These are phyloP conservation scores for Pistacia atlantica DNA, from an alignment of 345 rosid genomes.

Conservation along the genomic window DNA sequence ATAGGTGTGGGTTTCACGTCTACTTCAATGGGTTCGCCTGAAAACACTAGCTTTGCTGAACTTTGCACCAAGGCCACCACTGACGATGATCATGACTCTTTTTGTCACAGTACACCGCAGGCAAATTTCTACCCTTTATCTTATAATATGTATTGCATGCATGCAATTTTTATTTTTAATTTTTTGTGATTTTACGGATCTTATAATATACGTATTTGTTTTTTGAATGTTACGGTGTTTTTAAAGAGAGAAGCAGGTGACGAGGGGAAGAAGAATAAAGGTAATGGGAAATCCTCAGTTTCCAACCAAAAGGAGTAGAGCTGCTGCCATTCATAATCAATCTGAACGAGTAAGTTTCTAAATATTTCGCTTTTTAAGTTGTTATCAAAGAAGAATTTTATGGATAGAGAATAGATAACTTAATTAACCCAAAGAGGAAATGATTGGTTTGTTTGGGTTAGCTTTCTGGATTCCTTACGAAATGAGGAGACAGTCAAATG, in stretches of 20 bases:
- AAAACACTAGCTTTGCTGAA: slow-evolving; percentile 44
- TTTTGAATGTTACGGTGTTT: not conserved
- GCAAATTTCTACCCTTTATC: slow-evolving; percentile 27
- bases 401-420: no score
- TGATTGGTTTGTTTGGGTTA: no score
- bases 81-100: slow-evolving; percentile 73
- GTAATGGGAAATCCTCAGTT: slow-evolving; percentile 56
- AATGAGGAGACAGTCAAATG: not conserved
- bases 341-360: slow-evolving; percentile 81
- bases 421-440: no score
- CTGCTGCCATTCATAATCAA: slow-evolving; percentile 96
- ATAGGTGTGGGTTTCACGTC: slow-evolving; percentile 49
- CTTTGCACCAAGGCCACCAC: slow-evolving; percentile 36
- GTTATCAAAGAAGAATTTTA: no score
- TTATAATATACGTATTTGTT: not conserved
- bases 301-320: slow-evolving; percentile 86
- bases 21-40: slow-evolving; percentile 60
- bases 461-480: no score
- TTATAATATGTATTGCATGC: slow-evolving; percentile 1
- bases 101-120: slow-evolving; percentile 61
- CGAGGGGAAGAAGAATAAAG: slow-evolving; percentile 46
- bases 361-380: not conserved
- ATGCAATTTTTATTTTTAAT: not conserved
- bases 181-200: not conserved
- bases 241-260: slow-evolving; percentile 40